Conservation (phyloP, 2,329 filamentous ascomycete genomes). For the Colletotrichum incanum region DNA sequence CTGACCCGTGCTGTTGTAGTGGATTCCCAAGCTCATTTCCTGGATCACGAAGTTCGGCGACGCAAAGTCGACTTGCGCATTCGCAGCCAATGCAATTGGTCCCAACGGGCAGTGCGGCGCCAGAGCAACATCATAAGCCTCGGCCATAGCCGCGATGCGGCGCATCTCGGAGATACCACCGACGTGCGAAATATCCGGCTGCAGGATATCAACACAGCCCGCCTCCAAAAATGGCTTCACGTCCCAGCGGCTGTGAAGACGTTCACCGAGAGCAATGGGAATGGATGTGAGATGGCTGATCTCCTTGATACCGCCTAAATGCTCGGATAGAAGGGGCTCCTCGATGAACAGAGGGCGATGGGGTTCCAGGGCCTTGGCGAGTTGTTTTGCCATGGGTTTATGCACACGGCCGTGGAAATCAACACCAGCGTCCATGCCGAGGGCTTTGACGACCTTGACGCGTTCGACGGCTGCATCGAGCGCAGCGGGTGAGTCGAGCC, state of each 20-base stretch:
- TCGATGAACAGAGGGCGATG: constrained; percentile 83
- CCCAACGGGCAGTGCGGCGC: constrained; percentile 83
- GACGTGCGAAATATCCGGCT: constrained; percentile 80
- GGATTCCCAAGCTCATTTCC: constrained; percentile 85
- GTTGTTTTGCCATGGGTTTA: constrained; percentile 86
- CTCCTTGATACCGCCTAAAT: constrained; percentile 75
- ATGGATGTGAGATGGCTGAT: constrained; percentile 68
- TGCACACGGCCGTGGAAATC: constrained; percentile 86
- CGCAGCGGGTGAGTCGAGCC: constrained; percentile 79
- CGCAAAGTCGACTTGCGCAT: constrained; percentile 75
- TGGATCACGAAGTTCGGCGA: constrained; percentile 80
- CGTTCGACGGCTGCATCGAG: constrained; percentile 77
- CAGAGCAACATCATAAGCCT: constrained; percentile 81
- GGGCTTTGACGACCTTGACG: constrained; percentile 76
- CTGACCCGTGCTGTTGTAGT: constrained; percentile 79
- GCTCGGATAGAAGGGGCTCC: constrained; percentile 79
- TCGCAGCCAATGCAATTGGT: constrained; percentile 80
- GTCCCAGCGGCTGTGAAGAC: constrained; percentile 82
- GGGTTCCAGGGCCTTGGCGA: constrained; percentile 77
- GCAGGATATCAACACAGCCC: constrained; percentile 78
- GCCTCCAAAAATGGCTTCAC: constrained; percentile 80
- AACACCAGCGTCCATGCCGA: constrained; percentile 81
- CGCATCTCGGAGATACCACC: constrained; percentile 82
- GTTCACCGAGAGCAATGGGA: constrained; percentile 81
- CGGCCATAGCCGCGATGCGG: constrained; percentile 79